Evolutionary conservation across 345 rosid species (phyloP), one percentile per base, ranked within the genome.

Genomic region (Iberis pinnata): DNA sequence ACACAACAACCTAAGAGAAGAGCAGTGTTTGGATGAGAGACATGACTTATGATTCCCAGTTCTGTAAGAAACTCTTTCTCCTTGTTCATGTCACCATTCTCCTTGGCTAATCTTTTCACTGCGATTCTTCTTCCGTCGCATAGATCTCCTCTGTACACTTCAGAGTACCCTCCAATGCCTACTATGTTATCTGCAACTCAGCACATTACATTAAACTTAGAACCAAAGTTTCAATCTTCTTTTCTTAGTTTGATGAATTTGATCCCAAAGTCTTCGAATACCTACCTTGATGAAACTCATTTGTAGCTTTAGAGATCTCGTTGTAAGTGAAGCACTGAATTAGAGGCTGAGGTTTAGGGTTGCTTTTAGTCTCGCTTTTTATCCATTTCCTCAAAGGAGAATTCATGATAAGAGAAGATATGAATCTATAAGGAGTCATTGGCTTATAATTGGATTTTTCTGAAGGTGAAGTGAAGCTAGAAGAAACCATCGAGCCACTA

Each of bases 31-130:
- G 86, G 89, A 75, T 90, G 98, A 43, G 72, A 62, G 5, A 90
- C 89, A 63, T 90, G 96, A 5, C 89, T 86, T 49, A 82, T 80
- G 18, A 77, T 67, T 27, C 98, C 98, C 26, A 90, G 68, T 72
- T 90, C 98, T 42, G 71, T 75, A 7, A 90, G 87, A 65, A 90
- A 82, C 61, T 82, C 95, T 75, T 78, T 84, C 75, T 87, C 96
- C 60, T 90, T 90, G 42, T 56, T 72, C 49, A 73, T 80, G 68
- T 87, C 85, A 16, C 69, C 84, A 76, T 77, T 84, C 72, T 82
- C 92, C 59, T 76, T 82, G 2, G 92, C 69, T 64, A 87, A 52
- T 68, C 82, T 87, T 77, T 90, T 90, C 59, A 87, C 95, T 11
- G 98, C 98, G 26, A 87, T 72, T 14, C 64, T 53, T 70, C 70